These are phyloP conservation scores for Entelexis paramagnoliae DNA, from an alignment of 1,139 yeast genomes.

Conservation along the genomic window DNA sequence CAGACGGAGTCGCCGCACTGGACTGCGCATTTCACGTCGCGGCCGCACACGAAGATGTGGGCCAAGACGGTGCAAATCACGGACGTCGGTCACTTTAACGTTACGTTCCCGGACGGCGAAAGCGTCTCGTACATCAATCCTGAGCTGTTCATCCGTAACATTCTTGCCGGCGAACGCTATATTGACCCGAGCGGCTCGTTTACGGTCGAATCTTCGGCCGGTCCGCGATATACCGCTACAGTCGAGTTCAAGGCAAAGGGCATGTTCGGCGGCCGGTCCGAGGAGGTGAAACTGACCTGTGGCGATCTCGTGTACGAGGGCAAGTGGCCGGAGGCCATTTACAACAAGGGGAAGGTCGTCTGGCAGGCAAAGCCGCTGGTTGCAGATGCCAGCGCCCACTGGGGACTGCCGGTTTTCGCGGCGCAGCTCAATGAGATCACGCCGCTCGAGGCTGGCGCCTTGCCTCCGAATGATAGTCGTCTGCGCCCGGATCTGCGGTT, in stretches of 20 bases:
- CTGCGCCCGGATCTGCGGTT: conserved; percentile 71
- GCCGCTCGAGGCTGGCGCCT: conserved; percentile 45
- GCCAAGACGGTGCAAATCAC: conserved; percentile 82
- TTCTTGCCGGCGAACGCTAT: conserved; percentile 91
- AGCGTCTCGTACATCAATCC: conserved; percentile 74
- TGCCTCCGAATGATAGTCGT: conserved; percentile 86
- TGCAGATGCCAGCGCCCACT: conserved; percentile 50
- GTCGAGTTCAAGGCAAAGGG: conserved; percentile 59
- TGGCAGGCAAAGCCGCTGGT: conserved; percentile 64
- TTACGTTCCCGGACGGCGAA: conserved; percentile 57
- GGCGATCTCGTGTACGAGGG: conserved; percentile 44
- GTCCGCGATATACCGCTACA: conserved; percentile 45
- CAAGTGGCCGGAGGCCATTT: conserved; percentile 62
- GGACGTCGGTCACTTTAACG: conserved; percentile 56
- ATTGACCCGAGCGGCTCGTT: conserved; percentile 75
- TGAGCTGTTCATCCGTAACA: conserved; percentile 66
- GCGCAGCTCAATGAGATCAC: conserved; percentile 75
- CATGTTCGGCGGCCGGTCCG: conserved; percentile 82
- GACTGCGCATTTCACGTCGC: conserved; percentile 64
- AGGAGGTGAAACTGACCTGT: conserved; percentile 55
- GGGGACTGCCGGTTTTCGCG: conserved; percentile 78
- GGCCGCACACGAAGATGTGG: conserved; percentile 88
- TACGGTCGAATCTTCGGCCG: conserved; percentile 56
- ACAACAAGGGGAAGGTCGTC: conserved; percentile 33
- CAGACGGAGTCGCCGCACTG: conserved; percentile 64